phyloP scores from a whole-genome alignment of 805 yeast genomes.

The Yamadazyma paraphyllophila region DNA sequence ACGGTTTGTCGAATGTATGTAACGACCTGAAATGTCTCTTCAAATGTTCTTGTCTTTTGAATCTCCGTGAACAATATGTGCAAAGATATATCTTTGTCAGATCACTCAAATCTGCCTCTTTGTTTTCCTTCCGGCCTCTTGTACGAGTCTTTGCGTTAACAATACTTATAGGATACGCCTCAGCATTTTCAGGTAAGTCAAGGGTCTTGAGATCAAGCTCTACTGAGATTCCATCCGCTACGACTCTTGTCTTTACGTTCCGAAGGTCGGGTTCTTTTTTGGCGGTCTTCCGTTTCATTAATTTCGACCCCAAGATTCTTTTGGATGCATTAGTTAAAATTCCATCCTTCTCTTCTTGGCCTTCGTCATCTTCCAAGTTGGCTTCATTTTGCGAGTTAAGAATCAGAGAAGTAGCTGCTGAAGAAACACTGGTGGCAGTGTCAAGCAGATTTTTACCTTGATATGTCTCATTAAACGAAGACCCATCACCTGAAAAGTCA shows the following conservation, averaged over 20 bases:
- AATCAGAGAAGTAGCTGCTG: slow-evolving; percentile 9
- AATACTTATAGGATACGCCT: slow-evolving; percentile 33
- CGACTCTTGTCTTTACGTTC: slow-evolving; percentile 13
- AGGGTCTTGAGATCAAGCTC: slow-evolving; percentile 39
- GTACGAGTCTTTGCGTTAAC: slow-evolving; percentile 38
- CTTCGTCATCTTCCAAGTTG: background rate
- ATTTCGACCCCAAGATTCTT: slow-evolving; percentile 39
- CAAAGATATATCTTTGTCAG: slow-evolving; percentile 60
- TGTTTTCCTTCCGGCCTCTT: slow-evolving; percentile 65
- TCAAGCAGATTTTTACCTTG: slow-evolving; percentile 18
- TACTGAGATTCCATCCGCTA: slow-evolving; percentile 29
- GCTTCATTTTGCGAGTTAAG: background rate
- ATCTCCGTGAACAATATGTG: slow-evolving; percentile 59
- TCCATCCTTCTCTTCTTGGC: background rate
- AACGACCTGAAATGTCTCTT: slow-evolving; percentile 72
- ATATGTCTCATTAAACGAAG: background rate
- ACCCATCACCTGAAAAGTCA: background rate
- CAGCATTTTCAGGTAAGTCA: slow-evolving; percentile 40
- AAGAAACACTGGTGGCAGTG: slow-evolving; percentile 11
- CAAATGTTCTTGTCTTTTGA: slow-evolving; percentile 75
- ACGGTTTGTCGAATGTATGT: slow-evolving; percentile 73
- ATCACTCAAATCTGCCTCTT: slow-evolving; percentile 51
- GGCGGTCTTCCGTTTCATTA: slow-evolving; percentile 29
- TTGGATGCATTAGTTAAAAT: slow-evolving; percentile 28
- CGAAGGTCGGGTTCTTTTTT: slow-evolving; percentile 14